phyloP scores from a whole-genome alignment of 805 yeast genomes.

The Hermanozyma aechmeae region DNA sequence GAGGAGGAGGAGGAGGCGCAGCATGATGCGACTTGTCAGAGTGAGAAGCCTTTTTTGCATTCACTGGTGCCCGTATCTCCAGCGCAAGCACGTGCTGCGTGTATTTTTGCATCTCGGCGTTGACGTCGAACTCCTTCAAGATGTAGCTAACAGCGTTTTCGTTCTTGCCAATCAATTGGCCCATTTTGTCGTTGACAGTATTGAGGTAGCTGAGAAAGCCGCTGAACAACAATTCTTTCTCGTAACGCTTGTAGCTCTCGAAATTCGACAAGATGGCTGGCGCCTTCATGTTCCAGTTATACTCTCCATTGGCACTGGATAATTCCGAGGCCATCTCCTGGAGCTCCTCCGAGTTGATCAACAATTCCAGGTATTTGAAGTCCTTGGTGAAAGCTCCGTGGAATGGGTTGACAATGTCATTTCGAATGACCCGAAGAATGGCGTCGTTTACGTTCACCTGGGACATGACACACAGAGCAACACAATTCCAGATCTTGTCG shows the following conservation, averaged over 20 bases:
- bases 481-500: slow-evolving; percentile 36
- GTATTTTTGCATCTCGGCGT: slow-evolving; percentile 28
- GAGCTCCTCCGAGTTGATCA: slow-evolving; percentile 37
- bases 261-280: slow-evolving; percentile 69
- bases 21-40: too few relatives aligned
- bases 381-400: slow-evolving; percentile 45
- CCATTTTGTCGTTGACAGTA: slow-evolving; percentile 15
- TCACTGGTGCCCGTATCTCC: too few relatives aligned
- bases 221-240: slow-evolving; percentile 51
- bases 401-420: slow-evolving; percentile 49
- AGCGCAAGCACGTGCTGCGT: slow-evolving; percentile 19
- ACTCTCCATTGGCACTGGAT: slow-evolving; percentile 27
- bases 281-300: slow-evolving; percentile 69
- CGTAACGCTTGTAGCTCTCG: slow-evolving; percentile 56
- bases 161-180: slow-evolving; percentile 24
- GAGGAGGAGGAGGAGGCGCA: slow-evolving; percentile 1
- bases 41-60: too few relatives aligned
- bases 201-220: slow-evolving; percentile 55
- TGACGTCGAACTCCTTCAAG: slow-evolving; percentile 35
- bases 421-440: slow-evolving; percentile 36
- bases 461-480: slow-evolving; percentile 42
- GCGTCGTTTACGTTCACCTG: slow-evolving; percentile 40
- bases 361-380: slow-evolving; percentile 45
- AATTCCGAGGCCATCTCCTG: slow-evolving; percentile 25
- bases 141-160: slow-evolving; percentile 62